A percentile compares a stretch with the other conserved stretches of the same genome.
Conservation (phyloP, 2,329 filamentous ascomycete genomes). For the Aspergillus phoenicis region DNA sequence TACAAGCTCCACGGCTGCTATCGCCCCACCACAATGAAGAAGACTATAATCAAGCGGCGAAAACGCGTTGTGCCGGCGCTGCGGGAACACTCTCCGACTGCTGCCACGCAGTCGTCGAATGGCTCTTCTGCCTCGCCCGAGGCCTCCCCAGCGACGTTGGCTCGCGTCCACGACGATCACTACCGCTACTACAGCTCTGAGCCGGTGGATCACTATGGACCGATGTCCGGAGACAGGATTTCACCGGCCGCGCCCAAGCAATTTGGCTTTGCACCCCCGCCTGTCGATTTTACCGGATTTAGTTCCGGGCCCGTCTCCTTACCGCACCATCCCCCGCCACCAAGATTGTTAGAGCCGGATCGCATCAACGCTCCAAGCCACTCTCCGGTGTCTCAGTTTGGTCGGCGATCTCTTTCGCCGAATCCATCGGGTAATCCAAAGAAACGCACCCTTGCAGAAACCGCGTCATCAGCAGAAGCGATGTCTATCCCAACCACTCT, state of each 20-base stretch:
- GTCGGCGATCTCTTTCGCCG: conserved; percentile 37
- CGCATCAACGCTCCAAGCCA: conserved; percentile 27
- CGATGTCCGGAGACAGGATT: conserved; percentile 38
- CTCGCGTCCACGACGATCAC: conserved; percentile 34
- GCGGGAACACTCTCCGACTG: conserved; percentile 49
- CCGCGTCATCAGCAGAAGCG: conserved; percentile 30
- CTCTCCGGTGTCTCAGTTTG: conserved; percentile 34
- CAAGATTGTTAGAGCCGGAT: conserved; percentile 36
- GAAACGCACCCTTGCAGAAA: conserved; percentile 42
- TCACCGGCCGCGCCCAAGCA: conserved; percentile 46
- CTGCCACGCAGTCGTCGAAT: conserved; percentile 43
- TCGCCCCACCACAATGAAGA: conserved; percentile 97
- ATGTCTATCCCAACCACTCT: conserved; percentile 32
- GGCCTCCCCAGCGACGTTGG: conserved; percentile 37
- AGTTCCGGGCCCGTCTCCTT: conserved; percentile 36
- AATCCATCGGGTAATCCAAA: conserved; percentile 34
- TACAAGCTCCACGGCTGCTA: conserved; percentile 95
- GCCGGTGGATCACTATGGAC: conserved; percentile 47
- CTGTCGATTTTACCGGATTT: conserved; percentile 55
- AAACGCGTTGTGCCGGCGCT: conserved; percentile 89
- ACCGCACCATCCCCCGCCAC: conserved; percentile 34
- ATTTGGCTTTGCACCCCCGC: conserved; percentile 44
- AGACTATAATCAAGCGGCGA: conserved; percentile 90
- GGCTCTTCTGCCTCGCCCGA: conserved; percentile 49
- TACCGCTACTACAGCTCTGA: conserved; percentile 39